phyloP scores from a whole-genome alignment of 2,329 filamentous ascomycete species.

The Colletotrichum lini region DNA sequence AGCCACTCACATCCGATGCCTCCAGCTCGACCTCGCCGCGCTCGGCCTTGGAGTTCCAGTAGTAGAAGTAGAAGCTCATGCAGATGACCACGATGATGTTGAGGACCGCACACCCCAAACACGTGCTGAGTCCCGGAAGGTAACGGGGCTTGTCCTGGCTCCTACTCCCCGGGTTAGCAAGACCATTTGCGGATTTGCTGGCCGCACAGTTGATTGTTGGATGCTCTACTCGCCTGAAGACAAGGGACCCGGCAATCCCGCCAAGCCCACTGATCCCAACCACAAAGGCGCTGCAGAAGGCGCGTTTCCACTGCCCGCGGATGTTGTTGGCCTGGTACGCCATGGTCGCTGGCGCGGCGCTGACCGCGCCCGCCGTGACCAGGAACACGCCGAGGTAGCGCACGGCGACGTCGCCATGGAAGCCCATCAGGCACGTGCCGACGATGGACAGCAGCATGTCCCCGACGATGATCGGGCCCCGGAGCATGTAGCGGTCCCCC shows the following conservation, averaged over 20 bases:
- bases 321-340: slow-evolving; percentile 43
- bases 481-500: slow-evolving; percentile 74
- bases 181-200: no score
- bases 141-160: slow-evolving; percentile 35
- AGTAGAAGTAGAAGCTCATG: slow-evolving; percentile 30
- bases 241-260: slow-evolving; percentile 40
- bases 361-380: slow-evolving; percentile 31
- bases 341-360: slow-evolving; percentile 34
- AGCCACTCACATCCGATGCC: slow-evolving; percentile 27
- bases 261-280: slow-evolving; percentile 40
- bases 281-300: slow-evolving; percentile 41
- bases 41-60: slow-evolving; percentile 30
- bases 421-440: slow-evolving; percentile 77
- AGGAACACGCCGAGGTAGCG: slow-evolving; percentile 80
- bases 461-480: slow-evolving; percentile 77
- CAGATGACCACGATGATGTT: slow-evolving; percentile 24
- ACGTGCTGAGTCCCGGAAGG: slow-evolving; percentile 29
- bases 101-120: slow-evolving; percentile 29
- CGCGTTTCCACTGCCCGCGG: slow-evolving; percentile 42
- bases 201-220: not conserved
- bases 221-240: slow-evolving; percentile 36
- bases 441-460: slow-evolving; percentile 72
- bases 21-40: slow-evolving; percentile 29
- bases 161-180: not conserved
- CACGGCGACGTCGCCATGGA: slow-evolving; percentile 64